Evolutionary conservation across 306 rosid genomes (phyloP).

Genomic region (Cucurbita ficifolia): DNA sequence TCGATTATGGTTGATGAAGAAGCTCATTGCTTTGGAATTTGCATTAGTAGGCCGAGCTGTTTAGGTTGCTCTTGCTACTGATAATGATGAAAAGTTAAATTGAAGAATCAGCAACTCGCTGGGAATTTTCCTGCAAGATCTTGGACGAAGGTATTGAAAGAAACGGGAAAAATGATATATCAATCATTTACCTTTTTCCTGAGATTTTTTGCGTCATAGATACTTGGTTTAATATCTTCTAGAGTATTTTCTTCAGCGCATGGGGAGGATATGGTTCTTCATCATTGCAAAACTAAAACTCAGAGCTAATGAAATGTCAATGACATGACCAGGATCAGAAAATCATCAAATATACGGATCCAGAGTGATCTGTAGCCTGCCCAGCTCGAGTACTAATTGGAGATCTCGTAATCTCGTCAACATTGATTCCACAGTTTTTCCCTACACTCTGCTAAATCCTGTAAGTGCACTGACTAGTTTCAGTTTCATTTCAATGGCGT

Average conservation of each 20-base stretch:
- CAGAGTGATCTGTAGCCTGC: not conserved
- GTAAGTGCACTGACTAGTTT: not conserved
- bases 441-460: not conserved
- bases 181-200: no score
- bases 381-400: not conserved
- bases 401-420: not conserved
- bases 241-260: not conserved
- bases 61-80: constrained; percentile 10
- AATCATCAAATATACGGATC: not conserved
- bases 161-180: no score
- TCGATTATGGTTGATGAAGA: constrained; percentile 27
- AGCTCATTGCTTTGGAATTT: constrained; percentile 12
- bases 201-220: no score
- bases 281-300: not conserved
- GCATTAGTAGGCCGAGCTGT: not conserved
- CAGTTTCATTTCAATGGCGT: not conserved
- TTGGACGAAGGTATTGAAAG: constrained; percentile 65
- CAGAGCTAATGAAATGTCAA: not conserved
- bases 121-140: constrained; percentile 28
- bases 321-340: not conserved
- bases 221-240: no score
- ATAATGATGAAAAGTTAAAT: constrained; percentile 20
- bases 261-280: not conserved
- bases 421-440: not conserved
- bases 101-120: constrained; percentile 14